Conservation (phyloP, 352 stramenopile species). For the Pilasporangium apinafurcum region DNA sequence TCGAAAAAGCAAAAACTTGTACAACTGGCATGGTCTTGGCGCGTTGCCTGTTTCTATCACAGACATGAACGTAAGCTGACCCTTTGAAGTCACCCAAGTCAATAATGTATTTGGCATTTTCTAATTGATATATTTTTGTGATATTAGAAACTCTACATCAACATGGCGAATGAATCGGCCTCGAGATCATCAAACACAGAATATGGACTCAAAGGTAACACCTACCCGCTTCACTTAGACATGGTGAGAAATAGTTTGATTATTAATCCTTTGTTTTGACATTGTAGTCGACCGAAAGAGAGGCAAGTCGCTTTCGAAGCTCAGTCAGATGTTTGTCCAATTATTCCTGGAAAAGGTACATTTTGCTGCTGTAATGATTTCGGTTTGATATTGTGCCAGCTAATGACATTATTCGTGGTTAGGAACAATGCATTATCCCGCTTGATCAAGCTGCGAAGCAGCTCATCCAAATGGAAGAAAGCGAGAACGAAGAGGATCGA, state of each 20-base stretch:
- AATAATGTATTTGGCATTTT: neutral
- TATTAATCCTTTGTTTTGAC: neutral
- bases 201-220: constrained; percentile 56
- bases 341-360: constrained; percentile 88
- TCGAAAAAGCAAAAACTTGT: constrained; percentile 96
- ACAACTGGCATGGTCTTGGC: constrained; percentile 85
- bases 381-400: too few species aligned
- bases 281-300: constrained; percentile 39
- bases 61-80: constrained; percentile 70
- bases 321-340: constrained; percentile 94
- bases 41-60: constrained; percentile 58
- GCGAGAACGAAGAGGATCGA: constrained; percentile 62
- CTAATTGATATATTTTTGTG: neutral
- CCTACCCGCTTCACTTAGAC: too few species aligned
- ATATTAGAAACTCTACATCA: constrained; percentile 29
- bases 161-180: constrained; percentile 22
- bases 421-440: constrained; percentile 89
- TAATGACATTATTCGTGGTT: too few species aligned
- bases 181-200: constrained; percentile 23
- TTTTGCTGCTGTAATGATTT: neutral
- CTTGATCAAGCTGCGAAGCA: constrained; percentile 92
- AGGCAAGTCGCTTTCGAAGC: constrained; percentile 85
- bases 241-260: too few species aligned
- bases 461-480: constrained; percentile 87
- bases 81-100: too few species aligned